Evolutionary conservation across 257 asterid genomes (phyloP).

Genomic region (Penstemon barbatus): DNA sequence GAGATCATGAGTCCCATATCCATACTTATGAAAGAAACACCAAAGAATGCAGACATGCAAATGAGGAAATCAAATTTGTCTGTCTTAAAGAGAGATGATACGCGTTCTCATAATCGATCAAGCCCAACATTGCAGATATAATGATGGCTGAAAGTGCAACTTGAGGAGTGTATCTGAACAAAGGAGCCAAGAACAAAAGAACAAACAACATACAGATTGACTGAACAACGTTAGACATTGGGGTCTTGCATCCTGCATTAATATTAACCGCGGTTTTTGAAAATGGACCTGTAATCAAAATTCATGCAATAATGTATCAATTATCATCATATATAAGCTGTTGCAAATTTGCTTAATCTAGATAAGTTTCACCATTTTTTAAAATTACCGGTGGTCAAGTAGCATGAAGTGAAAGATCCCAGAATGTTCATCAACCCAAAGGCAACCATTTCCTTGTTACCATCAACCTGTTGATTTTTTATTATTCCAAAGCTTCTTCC

Average conservation of each 20-base stretch:
- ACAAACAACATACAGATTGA: conserved; percentile 65
- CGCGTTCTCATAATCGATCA: conserved; percentile 62
- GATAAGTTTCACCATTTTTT: too few species aligned
- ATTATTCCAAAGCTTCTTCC: conserved; percentile 83
- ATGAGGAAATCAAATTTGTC: conserved; percentile 80
- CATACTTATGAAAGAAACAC: conserved; percentile 89
- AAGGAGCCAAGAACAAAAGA: conserved; percentile 73
- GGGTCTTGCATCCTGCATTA: conserved; percentile 77
- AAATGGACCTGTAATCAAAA: conserved; percentile 48
- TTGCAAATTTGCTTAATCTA: too few species aligned
- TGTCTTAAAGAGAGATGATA: conserved; percentile 67
- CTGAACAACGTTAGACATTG: conserved; percentile 74
- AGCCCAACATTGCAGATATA: conserved; percentile 86
- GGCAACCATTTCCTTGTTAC: conserved; percentile 95
- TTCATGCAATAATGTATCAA: background rate
- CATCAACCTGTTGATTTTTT: conserved; percentile 74
- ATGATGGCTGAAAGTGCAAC: conserved; percentile 84
- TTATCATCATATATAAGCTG: too few species aligned
- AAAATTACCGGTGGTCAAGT: conserved; percentile 59
- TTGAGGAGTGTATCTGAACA: conserved; percentile 81
- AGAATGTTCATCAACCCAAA: conserved; percentile 83
- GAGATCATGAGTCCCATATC: conserved; percentile 81
- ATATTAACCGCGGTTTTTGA: conserved; percentile 85
- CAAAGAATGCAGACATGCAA: conserved; percentile 75
- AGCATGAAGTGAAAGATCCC: conserved; percentile 94